phyloP scores from a whole-genome alignment of 805 yeast genomes.

The Candida ponderosae region DNA sequence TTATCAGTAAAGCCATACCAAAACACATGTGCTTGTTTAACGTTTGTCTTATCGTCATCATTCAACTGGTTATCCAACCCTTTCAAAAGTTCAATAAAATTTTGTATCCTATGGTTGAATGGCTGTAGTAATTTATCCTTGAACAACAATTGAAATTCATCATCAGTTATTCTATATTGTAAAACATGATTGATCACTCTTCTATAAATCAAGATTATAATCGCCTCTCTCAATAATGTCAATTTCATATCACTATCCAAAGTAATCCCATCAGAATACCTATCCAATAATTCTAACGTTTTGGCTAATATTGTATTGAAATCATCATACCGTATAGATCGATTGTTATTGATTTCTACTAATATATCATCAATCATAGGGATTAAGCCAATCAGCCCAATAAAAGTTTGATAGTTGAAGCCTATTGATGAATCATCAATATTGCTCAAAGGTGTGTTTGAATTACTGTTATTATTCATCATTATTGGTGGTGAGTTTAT shows the following conservation, averaged over 20 bases:
- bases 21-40: neutral
- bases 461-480: conserved; percentile 1
- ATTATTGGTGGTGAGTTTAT: neutral
- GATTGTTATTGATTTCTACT: conserved; percentile 15
- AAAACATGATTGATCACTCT: neutral
- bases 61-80: no score
- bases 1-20: neutral
- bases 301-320: conserved; percentile 13
- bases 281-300: conserved; percentile 6
- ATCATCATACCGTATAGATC: conserved; percentile 16
- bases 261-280: neutral
- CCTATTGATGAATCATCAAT: conserved; percentile 16
- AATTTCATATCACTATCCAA: neutral
- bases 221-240: neutral
- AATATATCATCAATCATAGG: conserved; percentile 13
- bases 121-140: neutral
- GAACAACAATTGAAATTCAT: neutral
- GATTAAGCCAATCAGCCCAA: neutral
- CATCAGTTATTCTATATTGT: neutral
- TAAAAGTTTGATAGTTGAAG: conserved; percentile 15
- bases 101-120: no score
- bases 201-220: no score
- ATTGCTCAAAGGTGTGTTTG: conserved; percentile 9
- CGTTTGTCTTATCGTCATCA: no score
- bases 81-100: no score